Percentiles rank a stretch among this genome's conserved stretches.
These are phyloP conservation scores for Massariosphaeria phaeospora DNA, from an alignment of 495 filamentous ascomycete genomes.

Conservation along the genomic window DNA sequence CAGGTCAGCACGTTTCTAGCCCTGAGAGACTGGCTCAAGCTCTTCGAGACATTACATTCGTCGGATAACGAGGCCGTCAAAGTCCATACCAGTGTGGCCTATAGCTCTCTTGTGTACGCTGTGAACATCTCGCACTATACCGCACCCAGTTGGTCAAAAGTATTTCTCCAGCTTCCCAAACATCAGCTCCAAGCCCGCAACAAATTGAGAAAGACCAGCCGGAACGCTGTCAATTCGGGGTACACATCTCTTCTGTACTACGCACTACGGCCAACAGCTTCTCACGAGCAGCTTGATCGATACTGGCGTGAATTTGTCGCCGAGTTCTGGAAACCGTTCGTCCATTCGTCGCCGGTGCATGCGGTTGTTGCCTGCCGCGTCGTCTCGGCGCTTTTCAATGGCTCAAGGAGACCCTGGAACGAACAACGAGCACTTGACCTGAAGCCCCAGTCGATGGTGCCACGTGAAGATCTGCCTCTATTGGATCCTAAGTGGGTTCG, in stretches of 20 bases:
- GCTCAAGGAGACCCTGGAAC: conserved; percentile 64
- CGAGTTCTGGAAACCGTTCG: conserved; percentile 48
- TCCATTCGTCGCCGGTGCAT: conserved; percentile 27
- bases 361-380: conserved; percentile 52
- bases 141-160: conserved; percentile 53
- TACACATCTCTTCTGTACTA: conserved; percentile 84
- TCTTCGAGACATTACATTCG: conserved; percentile 83
- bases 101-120: conserved; percentile 75
- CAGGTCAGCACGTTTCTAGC: conserved; percentile 65
- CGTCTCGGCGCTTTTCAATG: conserved; percentile 64
- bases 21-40: conserved; percentile 65
- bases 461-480: conserved; percentile 63
- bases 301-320: conserved; percentile 77
- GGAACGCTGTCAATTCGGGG: conserved; percentile 58
- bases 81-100: conserved; percentile 71
- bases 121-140: conserved; percentile 59
- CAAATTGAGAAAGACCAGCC: conserved; percentile 53
- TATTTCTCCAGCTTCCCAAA: conserved; percentile 64
- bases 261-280: conserved; percentile 64
- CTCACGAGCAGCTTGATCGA: conserved; percentile 57
- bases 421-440: conserved; percentile 63
- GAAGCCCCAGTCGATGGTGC: conserved; percentile 51
- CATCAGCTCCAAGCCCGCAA: conserved; percentile 65
- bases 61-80: conserved; percentile 62
- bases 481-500: conserved; percentile 88